A percentile compares a stretch with the other conserved stretches of the same genome.
Evolutionary conservation across 2,329 filamentous ascomycete species (phyloP).

Genomic region (Ambrosiella beaveri): DNA sequence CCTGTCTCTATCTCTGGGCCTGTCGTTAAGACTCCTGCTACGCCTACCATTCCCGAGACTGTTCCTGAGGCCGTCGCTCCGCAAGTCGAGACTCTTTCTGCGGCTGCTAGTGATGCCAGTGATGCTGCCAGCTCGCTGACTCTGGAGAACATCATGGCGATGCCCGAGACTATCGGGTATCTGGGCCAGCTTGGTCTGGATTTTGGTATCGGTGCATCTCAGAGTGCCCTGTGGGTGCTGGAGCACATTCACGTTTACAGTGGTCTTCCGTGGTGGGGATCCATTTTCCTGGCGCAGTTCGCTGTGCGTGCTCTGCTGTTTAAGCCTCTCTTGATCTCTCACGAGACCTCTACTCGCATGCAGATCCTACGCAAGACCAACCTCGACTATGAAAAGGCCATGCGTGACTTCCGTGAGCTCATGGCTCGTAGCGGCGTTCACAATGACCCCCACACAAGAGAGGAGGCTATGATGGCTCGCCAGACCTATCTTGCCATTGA

Average conservation of each 20-base stretch:
- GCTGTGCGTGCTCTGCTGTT: slow-evolving; percentile 48
- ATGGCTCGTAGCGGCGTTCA: slow-evolving; percentile 14
- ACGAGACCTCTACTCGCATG: slow-evolving; percentile 45
- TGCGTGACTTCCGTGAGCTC: slow-evolving; percentile 30
- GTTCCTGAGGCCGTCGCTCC: slow-evolving; percentile 8
- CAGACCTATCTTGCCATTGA: slow-evolving; percentile 13
- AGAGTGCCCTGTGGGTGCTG: slow-evolving; percentile 54
- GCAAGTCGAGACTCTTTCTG: slow-evolving; percentile 4
- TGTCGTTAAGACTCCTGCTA: slow-evolving; percentile 10
- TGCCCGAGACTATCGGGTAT: slow-evolving; percentile 67
- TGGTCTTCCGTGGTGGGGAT: slow-evolving; percentile 68
- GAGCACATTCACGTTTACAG: slow-evolving; percentile 67
- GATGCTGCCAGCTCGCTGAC: slow-evolving; percentile 16
- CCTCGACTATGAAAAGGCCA: slow-evolving; percentile 31
- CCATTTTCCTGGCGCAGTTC: slow-evolving; percentile 49
- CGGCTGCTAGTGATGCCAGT: slow-evolving; percentile 13
- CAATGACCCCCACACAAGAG: slow-evolving; percentile 6
- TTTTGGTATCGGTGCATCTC: slow-evolving; percentile 67
- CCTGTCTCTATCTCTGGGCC: slow-evolving; percentile 14
- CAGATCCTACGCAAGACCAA: slow-evolving; percentile 33
- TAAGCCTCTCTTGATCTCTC: slow-evolving; percentile 43
- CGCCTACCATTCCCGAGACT: slow-evolving; percentile 11
- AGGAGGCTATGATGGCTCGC: slow-evolving; percentile 18
- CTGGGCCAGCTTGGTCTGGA: slow-evolving; percentile 69
- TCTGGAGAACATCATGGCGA: slow-evolving; percentile 27